phyloP scores from a whole-genome alignment of 139 green algal genomes.

The Ulvella scutata region DNA sequence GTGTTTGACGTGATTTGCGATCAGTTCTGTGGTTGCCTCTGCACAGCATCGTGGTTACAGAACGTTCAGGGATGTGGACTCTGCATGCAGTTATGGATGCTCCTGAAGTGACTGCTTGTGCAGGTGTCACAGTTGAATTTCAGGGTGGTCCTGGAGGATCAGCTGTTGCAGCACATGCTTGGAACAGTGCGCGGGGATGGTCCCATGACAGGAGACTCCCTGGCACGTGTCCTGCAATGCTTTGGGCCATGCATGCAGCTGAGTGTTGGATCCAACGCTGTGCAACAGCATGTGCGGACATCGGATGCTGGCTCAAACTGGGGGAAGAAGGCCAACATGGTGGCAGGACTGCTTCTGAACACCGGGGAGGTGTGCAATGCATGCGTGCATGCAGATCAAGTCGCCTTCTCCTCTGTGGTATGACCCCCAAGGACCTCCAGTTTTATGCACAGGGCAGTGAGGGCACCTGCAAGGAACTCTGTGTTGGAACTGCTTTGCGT shows the following conservation, averaged over 20 bases:
- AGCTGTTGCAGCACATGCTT: neutral
- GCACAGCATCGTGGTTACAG: too few relatives aligned
- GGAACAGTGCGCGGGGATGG: neutral
- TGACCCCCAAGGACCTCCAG: too few relatives aligned
- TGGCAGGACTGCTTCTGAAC: neutral
- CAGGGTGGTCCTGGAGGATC: neutral
- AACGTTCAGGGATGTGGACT: too few relatives aligned
- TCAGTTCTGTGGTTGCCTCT: too few relatives aligned
- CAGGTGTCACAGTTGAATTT: neutral
- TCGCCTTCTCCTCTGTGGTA: neutral
- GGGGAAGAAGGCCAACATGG: neutral
- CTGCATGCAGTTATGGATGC: too few relatives aligned
- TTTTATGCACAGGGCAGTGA: too few relatives aligned
- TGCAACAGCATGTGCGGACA: neutral
- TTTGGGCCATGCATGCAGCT: slow-evolving; percentile 3
- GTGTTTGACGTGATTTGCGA: too few relatives aligned
- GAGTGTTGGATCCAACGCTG: neutral
- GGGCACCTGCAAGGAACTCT: too few relatives aligned
- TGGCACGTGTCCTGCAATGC: neutral
- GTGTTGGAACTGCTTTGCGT: too few relatives aligned
- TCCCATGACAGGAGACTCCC: neutral
- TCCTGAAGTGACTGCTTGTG: too few relatives aligned
- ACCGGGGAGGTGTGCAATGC: neutral
- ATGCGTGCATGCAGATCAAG: neutral
- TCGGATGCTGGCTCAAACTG: neutral